Evolutionary conservation across 306 rosid genomes (phyloP).

Genomic region (Vicia faba): DNA sequence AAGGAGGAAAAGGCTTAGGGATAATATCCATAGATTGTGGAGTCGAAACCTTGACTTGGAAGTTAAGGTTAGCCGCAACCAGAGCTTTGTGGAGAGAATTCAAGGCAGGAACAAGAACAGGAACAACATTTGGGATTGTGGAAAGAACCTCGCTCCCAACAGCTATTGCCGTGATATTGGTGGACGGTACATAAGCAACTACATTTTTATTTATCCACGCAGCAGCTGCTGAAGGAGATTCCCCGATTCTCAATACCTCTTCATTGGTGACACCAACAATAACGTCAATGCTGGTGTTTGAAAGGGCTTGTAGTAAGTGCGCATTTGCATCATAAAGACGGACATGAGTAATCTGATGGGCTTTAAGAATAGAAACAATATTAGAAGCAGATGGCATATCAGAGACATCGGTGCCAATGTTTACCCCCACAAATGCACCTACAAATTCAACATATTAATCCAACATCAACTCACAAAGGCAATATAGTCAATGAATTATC

Average conservation of each 20-base stretch:
- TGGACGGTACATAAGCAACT: slow-evolving; percentile 76
- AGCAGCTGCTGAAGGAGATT: slow-evolving; percentile 86
- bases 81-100: slow-evolving; percentile 86
- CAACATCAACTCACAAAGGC: slow-evolving; percentile 36
- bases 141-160: slow-evolving; percentile 98
- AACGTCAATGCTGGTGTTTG: slow-evolving; percentile 77
- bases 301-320: slow-evolving; percentile 79
- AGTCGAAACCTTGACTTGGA: slow-evolving; percentile 82
- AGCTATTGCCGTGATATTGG: slow-evolving; percentile 87
- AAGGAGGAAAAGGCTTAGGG: slow-evolving; percentile 90
- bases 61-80: slow-evolving; percentile 82
- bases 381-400: slow-evolving; percentile 71
- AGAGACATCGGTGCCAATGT: slow-evolving; percentile 86
- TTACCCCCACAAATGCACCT: slow-evolving; percentile 95
- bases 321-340: slow-evolving; percentile 84
- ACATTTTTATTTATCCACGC: slow-evolving; percentile 93
- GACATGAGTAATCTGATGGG: slow-evolving; percentile 75
- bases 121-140: slow-evolving; percentile 72
- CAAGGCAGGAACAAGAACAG: slow-evolving; percentile 92
- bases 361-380: slow-evolving; percentile 72
- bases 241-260: slow-evolving; percentile 80
- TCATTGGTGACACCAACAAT: slow-evolving; percentile 84
- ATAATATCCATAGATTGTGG: slow-evolving; percentile 92
- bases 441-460: slow-evolving; percentile 41
- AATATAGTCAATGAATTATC: slow-evolving; percentile 21